A percentile compares a stretch with the other conserved stretches of the same genome.
phyloP scores from a whole-genome alignment of 352 stramenopile genomes.

The Globisporangium irregulare region DNA sequence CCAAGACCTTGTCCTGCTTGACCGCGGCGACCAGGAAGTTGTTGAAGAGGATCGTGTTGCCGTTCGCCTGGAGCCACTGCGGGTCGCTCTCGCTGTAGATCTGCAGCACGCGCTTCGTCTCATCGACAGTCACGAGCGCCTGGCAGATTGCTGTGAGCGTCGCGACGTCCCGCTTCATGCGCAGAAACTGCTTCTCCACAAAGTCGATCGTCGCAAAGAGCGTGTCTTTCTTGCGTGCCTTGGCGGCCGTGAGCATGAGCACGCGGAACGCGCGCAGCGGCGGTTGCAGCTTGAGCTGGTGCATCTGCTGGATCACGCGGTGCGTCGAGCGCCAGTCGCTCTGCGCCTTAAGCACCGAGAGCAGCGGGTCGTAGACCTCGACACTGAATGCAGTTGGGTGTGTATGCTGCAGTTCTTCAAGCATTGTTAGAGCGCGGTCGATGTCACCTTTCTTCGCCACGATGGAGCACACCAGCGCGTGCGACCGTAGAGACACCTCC shows the following conservation, averaged over 20 bases:
- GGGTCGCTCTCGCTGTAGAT: constrained; percentile 44
- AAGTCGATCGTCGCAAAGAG: constrained; percentile 47
- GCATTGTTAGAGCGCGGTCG: constrained; percentile 39
- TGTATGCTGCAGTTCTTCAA: constrained; percentile 26
- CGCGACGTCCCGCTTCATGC: constrained; percentile 31
- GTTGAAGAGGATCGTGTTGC: constrained; percentile 50
- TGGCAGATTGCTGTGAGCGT: constrained; percentile 67
- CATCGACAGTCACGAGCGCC: constrained; percentile 45
- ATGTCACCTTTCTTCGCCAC: constrained; percentile 47
- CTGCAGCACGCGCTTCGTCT: constrained; percentile 36
- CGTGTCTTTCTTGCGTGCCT: constrained; percentile 41
- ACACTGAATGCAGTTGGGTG: constrained; percentile 22
- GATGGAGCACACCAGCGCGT: constrained; percentile 46
- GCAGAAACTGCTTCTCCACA: constrained; percentile 38
- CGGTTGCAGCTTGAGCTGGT: constrained; percentile 41
- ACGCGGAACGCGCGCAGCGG: constrained; percentile 54
- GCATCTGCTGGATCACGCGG: constrained; percentile 61
- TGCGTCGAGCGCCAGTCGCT: constrained; percentile 63
- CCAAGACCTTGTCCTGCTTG: constrained; percentile 21
- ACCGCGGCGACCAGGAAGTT: constrained; percentile 59
- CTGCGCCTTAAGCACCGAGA: constrained; percentile 52
- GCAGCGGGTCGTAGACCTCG: constrained; percentile 45
- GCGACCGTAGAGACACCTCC: constrained; percentile 24
- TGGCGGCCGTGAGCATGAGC: constrained; percentile 53
- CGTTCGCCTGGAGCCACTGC: constrained; percentile 35